These are phyloP conservation scores for Meredithiella fracta DNA, from an alignment of 2,329 filamentous ascomycete genomes.

Conservation along the genomic window DNA sequence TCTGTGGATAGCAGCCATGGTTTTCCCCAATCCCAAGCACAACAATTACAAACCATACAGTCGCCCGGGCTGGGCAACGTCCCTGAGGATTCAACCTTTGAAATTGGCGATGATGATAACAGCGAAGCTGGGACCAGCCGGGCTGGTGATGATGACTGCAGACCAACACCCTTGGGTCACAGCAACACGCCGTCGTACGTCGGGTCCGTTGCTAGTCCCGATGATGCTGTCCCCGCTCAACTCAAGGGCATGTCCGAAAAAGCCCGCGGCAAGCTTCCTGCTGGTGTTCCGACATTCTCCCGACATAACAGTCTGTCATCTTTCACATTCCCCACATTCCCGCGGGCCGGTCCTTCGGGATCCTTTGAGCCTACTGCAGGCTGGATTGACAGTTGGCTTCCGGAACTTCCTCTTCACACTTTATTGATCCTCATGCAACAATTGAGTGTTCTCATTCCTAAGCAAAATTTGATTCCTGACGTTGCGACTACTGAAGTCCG, in stretches of 20 bases:
- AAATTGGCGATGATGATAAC: slow-evolving; percentile 76
- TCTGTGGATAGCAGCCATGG: slow-evolving; percentile 55
- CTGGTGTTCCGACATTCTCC: slow-evolving; percentile 65
- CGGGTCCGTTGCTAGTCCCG: slow-evolving; percentile 49
- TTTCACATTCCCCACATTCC: slow-evolving; percentile 27
- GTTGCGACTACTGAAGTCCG: slow-evolving; percentile 30
- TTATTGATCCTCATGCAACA: slow-evolving; percentile 62
- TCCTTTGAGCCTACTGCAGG: slow-evolving; percentile 62
- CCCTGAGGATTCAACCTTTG: slow-evolving; percentile 61
- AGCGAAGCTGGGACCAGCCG: slow-evolving; percentile 39
- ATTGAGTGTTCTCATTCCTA: slow-evolving; percentile 39
- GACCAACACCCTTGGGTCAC: slow-evolving; percentile 37
- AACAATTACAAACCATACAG: slow-evolving; percentile 26
- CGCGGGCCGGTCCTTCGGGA: slow-evolving; percentile 19
- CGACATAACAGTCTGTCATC: slow-evolving; percentile 81
- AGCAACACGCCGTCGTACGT: slow-evolving; percentile 47
- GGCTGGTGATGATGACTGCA: slow-evolving; percentile 23
- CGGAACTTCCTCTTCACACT: slow-evolving; percentile 75
- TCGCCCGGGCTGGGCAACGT: slow-evolving; percentile 47
- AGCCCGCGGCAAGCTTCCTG: slow-evolving; percentile 87
- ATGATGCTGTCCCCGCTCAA: slow-evolving; percentile 69
- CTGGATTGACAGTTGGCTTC: slow-evolving; percentile 93
- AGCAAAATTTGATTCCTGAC: slow-evolving; percentile 30
- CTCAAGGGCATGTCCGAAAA: slow-evolving; percentile 92
- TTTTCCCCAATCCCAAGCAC: slow-evolving; percentile 32